Base-by-base conservation (phyloP, 305 asterid species). In the Fraxinus platypoda region DNA sequence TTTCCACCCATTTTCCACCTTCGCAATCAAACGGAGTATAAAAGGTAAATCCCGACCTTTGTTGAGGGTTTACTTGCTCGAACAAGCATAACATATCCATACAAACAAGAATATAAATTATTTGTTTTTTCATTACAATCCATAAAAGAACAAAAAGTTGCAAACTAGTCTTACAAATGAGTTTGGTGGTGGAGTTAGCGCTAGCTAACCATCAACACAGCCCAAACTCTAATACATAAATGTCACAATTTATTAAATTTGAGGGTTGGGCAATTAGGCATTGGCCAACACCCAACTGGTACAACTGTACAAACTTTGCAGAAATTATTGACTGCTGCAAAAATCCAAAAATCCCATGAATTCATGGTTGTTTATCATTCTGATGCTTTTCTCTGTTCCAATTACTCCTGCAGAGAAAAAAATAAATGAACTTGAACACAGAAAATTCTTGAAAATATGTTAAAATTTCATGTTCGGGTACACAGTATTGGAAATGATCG, bases 341-440 rank as follows among this genome's bases (percentile, higher is more conserved):
- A 93, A 96, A 54, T 94, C 91, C 77, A 96, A 87, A 83, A 96
- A 94, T 75, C 99, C 98, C 98, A 93, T 94, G 90, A 96, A 96
- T 86, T 96, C 99, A 57, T 96, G 98, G 81, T 93, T 85, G 78
- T 88, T 72, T 71, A 94, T 91, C 98, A 93, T 94, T 78, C 25
- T 80, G 38, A 96, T 77, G 90, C 98, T 96, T 78, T 79, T 92
- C 89, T 89, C 94, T 71, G 88, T 82, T 34, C 99, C 99, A 15
- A 93, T 68, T 33, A 93, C 91, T 37, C 99, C 98, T 96, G 94
- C 68, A 75, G 35, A 31, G 31, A 15, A 52, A 3, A 46, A 1
- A 76, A 7, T 23, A 74, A 64, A 30, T 11, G 6, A 64, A 81
- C 9, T 3, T 2, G 6, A 13, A 54, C 0, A 6, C 13, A 74